A percentile compares a stretch with the other conserved stretches of the same genome.
Evolutionary conservation across 495 filamentous ascomycete species (phyloP).

Genomic region (Glutinoglossum americanum): DNA sequence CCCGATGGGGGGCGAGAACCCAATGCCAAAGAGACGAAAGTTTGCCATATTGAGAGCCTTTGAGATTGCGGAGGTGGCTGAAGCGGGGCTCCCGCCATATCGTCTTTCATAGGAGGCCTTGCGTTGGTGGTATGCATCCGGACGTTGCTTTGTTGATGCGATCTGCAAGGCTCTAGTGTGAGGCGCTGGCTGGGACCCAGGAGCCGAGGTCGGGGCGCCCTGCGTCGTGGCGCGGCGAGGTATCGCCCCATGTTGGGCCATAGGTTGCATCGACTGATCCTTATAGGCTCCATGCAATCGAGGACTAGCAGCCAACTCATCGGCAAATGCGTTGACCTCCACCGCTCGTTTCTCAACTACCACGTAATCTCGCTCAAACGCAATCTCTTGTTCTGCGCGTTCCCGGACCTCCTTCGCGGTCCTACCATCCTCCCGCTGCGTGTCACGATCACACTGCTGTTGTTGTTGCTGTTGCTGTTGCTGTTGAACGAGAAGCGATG

Average conservation of each 20-base stretch:
- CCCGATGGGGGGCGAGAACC: conserved; percentile 45
- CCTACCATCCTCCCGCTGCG: conserved; percentile 13
- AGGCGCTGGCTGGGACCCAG: conserved; percentile 34
- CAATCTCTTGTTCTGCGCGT: conserved; percentile 64
- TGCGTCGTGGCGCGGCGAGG: conserved; percentile 53
- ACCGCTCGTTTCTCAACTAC: conserved; percentile 86
- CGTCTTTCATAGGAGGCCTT: conserved; percentile 60
- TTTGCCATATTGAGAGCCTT: conserved; percentile 91
- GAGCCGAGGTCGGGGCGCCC: conserved; percentile 31
- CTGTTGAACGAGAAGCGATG: conserved; percentile 24
- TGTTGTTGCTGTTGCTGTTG: conserved; percentile 7
- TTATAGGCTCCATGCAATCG: conserved; percentile 11
- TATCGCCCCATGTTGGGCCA: conserved; percentile 7
- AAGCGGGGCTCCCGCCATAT: conserved; percentile 53
- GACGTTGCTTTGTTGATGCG: conserved; percentile 33
- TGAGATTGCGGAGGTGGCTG: conserved; percentile 70
- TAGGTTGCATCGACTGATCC: neutral
- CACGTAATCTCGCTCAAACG: conserved; percentile 84
- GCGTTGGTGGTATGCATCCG: conserved; percentile 40
- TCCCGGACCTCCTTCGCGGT: conserved; percentile 39
- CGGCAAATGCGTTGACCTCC: conserved; percentile 91
- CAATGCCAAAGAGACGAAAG: conserved; percentile 56
- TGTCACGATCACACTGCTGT: neutral
- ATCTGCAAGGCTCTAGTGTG: conserved; percentile 45
- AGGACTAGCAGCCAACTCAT: conserved; percentile 70